Conservation (phyloP, 306 rosid genomes). For the Medicago lupulina region DNA sequence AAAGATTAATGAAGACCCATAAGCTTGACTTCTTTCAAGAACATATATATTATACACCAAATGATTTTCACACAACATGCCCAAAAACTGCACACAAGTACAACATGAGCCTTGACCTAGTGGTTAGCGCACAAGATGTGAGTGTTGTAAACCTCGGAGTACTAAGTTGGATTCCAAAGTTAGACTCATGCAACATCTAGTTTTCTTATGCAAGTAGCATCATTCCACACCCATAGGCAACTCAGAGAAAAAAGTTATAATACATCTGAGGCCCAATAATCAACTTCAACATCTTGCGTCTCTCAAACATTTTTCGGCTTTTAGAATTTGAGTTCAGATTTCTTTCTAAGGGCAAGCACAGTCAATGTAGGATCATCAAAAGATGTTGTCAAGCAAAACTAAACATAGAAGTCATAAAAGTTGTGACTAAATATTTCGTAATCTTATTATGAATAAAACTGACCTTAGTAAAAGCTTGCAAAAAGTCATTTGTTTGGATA, state of each 20-base stretch:
- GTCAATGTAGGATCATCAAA: conserved; percentile 4
- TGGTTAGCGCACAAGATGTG: not conserved
- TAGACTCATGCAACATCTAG: not conserved
- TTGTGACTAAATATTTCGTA: not conserved
- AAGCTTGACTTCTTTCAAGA: not conserved
- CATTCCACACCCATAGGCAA: conserved; percentile 7
- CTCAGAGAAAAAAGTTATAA: conserved; percentile 2
- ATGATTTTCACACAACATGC: not conserved
- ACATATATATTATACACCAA: not conserved
- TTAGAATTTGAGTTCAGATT: conserved; percentile 22
- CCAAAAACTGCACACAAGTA: not conserved
- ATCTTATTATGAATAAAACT: not conserved
- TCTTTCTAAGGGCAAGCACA: conserved; percentile 20
- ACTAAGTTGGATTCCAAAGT: not conserved
- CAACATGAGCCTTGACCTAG: not conserved
- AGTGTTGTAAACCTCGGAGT: not conserved
- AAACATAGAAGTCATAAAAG: conserved; percentile 17
- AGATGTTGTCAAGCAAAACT: conserved; percentile 3
- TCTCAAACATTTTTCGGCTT: not conserved
- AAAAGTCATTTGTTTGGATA: not conserved
- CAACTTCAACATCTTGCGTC: conserved; percentile 10
- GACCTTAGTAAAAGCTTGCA: not conserved
- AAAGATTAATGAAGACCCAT: not conserved
- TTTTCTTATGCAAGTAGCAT: not conserved
- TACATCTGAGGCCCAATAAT: conserved; percentile 1